phyloP scores from a whole-genome alignment of 2,329 filamentous ascomycete species.

The Daldinia sp. region DNA sequence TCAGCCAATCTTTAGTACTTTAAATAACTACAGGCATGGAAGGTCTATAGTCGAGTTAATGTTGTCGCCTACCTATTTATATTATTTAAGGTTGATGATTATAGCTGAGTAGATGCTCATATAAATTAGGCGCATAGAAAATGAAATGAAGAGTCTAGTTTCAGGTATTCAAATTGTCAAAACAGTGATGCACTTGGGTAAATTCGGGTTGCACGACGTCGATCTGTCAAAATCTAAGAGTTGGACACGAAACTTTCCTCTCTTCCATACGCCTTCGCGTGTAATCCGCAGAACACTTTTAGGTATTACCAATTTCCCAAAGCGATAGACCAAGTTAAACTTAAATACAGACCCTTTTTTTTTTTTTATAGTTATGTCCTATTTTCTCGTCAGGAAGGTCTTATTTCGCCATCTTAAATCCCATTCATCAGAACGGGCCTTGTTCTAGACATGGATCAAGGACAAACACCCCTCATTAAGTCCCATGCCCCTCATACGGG shows the following conservation, averaged over 20 bases:
- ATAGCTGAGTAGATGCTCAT: not conserved
- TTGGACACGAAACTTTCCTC: not conserved
- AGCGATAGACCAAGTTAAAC: not conserved
- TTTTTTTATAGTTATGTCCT: not conserved
- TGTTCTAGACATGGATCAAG: slow-evolving; percentile 1
- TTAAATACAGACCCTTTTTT: not conserved
- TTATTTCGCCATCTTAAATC: not conserved
- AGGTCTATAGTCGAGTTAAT: too few relatives aligned
- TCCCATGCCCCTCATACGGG: slow-evolving; percentile 12
- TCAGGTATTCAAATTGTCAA: too few relatives aligned
- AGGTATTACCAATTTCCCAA: not conserved
- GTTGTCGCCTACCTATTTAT: not conserved
- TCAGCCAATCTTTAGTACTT: not conserved
- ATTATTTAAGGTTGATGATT: not conserved
- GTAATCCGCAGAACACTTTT: not conserved
- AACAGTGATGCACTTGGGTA: not conserved
- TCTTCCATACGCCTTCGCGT: not conserved
- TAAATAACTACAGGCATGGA: not conserved
- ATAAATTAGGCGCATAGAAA: not conserved
- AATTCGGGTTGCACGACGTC: not conserved
- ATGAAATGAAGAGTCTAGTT: too few relatives aligned
- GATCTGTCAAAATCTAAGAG: too few relatives aligned
- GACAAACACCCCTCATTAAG: slow-evolving; percentile 20
- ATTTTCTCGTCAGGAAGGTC: not conserved
- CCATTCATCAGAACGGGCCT: not conserved